These are phyloP conservation scores for Colletotrichum horii DNA, from an alignment of 2,329 filamentous ascomycete genomes.

Conservation along the genomic window DNA sequence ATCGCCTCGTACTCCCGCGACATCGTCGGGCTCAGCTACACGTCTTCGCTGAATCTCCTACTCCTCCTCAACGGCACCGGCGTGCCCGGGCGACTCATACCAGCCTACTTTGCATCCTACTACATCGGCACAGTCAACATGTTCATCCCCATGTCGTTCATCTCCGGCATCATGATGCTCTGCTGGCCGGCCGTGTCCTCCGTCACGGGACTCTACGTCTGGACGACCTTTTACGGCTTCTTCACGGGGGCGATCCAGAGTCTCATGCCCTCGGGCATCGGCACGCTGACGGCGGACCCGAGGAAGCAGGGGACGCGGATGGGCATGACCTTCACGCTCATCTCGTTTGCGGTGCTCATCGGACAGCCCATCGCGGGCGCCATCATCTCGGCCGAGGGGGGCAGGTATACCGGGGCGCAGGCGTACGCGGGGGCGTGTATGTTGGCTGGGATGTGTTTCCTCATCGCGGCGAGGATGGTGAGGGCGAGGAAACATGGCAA, in stretches of 20 bases:
- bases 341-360: conserved; percentile 57
- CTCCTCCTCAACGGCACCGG: conserved; percentile 70
- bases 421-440: conserved; percentile 50
- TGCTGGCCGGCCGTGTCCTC: conserved; percentile 63
- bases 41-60: conserved; percentile 63
- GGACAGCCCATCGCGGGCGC: conserved; percentile 58
- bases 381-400: conserved; percentile 46
- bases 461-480: conserved; percentile 42
- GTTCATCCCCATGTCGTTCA: conserved; percentile 53
- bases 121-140: conserved; percentile 64
- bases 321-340: conserved; percentile 64
- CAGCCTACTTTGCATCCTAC: conserved; percentile 66
- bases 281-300: conserved; percentile 57
- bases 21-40: conserved; percentile 47
- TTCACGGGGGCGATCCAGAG: conserved; percentile 68
- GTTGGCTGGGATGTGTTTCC: conserved; percentile 43
- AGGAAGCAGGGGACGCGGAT: conserved; percentile 58
- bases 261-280: conserved; percentile 68
- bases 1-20: conserved; percentile 54
- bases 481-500: conserved; percentile 41
- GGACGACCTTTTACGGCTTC: conserved; percentile 68
- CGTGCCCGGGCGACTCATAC: conserved; percentile 60
- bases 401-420: conserved; percentile 53
- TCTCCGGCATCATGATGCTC: conserved; percentile 50
- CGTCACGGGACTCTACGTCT: conserved; percentile 61